Conservation (phyloP, 768 basidiomycete genomes). For the Tephrocybe rancida region DNA sequence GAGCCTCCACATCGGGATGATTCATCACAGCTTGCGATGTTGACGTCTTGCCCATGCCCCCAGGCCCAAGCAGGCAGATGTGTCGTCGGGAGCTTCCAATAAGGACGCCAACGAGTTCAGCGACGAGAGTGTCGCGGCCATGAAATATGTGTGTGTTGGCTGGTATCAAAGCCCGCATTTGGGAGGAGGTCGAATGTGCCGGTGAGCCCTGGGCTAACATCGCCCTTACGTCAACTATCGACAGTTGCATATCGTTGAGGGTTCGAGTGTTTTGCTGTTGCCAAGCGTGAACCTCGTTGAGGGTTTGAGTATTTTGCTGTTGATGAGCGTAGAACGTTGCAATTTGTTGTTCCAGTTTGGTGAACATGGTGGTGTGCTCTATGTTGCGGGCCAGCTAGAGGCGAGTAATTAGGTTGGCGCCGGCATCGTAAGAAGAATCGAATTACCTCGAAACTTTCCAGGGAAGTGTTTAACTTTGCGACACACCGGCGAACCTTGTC, state of each 20-base stretch:
- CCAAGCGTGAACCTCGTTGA: neutral
- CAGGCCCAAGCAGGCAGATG: too few relatives aligned
- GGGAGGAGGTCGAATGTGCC: neutral
- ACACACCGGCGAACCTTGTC: too few relatives aligned
- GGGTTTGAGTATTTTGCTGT: neutral
- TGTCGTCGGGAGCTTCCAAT: too few relatives aligned
- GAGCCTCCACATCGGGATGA: constrained; percentile 17
- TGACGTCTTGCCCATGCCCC: too few relatives aligned
- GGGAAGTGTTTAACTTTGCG: neutral
- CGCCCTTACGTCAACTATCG: constrained; percentile 4
- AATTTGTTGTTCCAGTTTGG: constrained; percentile 9
- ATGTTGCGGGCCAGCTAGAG: constrained; percentile 5
- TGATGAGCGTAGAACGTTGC: constrained; percentile 1
- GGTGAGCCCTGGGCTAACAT: neutral
- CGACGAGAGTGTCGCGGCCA: constrained; percentile 34
- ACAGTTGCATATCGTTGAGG: constrained; percentile 1
- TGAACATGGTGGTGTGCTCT: neutral
- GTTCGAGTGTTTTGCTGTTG: too few relatives aligned
- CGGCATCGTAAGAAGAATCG: too few relatives aligned
- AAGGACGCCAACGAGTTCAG: too few relatives aligned
- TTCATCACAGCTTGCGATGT: constrained; percentile 35
- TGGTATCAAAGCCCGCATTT: constrained; percentile 1
- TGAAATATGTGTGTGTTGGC: constrained; percentile 18
- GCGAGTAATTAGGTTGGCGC: neutral
- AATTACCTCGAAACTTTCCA: constrained; percentile 3